Percentiles rank a stretch among this genome's conserved stretches.
These are phyloP conservation scores for Piromyces finnis DNA, from an alignment of 192 early-diverging fungal genomes.

Conservation along the genomic window DNA sequence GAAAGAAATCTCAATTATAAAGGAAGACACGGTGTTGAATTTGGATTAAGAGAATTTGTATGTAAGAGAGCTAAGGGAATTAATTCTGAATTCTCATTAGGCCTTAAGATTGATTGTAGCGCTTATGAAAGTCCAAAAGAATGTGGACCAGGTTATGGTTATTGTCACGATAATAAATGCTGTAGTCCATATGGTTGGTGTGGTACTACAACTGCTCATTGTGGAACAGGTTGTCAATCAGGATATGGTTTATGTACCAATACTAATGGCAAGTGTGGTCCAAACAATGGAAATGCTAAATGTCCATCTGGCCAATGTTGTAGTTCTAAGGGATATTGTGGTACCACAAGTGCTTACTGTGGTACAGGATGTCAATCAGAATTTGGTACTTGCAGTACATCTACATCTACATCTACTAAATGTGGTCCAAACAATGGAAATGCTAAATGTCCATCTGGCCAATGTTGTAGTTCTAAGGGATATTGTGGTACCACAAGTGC, in stretches of 20 bases:
- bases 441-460: background rate
- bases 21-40: background rate
- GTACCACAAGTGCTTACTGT: background rate
- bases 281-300: background rate
- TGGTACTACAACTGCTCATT: background rate
- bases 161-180: background rate
- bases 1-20: background rate
- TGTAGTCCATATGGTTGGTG: background rate
- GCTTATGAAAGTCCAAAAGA: background rate
- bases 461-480: background rate
- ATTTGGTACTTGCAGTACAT: no score
- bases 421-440: background rate
- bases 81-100: background rate
- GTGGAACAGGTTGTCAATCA: background rate
- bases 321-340: background rate
- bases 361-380: background rate
- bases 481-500: background rate
- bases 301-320: background rate
- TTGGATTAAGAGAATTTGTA: background rate
- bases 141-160: background rate
- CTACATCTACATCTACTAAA: no score
- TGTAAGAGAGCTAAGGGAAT: background rate
- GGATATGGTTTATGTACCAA: background rate
- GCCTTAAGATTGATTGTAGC: background rate
- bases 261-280: background rate